Base-by-base conservation (phyloP, 176 grass and related monocot species). In the Rhipidocladum racemiflorum region DNA sequence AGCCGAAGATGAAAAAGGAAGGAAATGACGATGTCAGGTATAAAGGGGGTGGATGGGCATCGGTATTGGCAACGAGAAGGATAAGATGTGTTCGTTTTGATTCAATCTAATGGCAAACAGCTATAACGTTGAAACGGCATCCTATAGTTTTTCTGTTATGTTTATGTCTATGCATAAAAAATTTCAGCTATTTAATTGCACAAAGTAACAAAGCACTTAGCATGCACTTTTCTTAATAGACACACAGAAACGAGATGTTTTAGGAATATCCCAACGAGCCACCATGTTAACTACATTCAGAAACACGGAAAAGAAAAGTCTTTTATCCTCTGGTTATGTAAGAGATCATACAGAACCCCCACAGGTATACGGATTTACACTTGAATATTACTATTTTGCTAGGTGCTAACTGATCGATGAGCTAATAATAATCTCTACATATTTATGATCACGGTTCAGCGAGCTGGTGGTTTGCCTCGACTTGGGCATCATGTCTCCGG, bases 401-500 rank as follows among this genome's bases (percentile, higher is more conserved):
- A 61, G 43, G 35, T 27, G 71, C 24, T 68, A 85, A 36, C 12
- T 28, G 16, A 72, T 46, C n/a, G 32, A 76, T 14, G 72, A 62
- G 51, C 49, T 81, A 45, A 59, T 81, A 27, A 27, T 55, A 69
- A 44, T 49, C 48, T 82, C 46, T 86, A 72, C 88, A 76, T 16
- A 30, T 29, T 66, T 50, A 21, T 21, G 24, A 7, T 70, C 55
- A 48, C 2, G 10, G 13, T 4, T 61, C 51, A 70, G 53, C 14
- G 42, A 28, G 45, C 6, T 45, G 27, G 15, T 44, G 4, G 7
- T 63, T 27, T 36, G 36, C 43, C 43, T 16, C 56, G 38, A 68
- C 36, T 12, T 23, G 16, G 34, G 25, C 9, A 17, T 86, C 79
- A 86, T 73, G 88, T 64, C 25, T 78, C 90, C 1, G 90, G 90